A percentile compares a stretch with the other conserved stretches of the same genome.
Conservation (phyloP, 225 moss, liverwort and hornwort species). For the Asterella californica region DNA sequence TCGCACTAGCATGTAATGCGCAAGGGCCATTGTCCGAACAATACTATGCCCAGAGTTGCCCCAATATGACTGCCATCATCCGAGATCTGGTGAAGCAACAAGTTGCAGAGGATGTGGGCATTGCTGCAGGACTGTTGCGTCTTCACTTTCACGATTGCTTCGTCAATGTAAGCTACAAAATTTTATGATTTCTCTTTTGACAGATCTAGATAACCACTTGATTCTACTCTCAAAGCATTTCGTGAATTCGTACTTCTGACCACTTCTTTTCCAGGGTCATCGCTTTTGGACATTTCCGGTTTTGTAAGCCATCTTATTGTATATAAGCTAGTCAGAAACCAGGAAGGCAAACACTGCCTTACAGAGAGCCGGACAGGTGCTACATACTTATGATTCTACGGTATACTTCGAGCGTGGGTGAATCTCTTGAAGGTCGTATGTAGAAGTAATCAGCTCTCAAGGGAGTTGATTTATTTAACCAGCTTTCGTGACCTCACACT, state of each 20-base stretch:
- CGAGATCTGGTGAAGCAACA: not conserved
- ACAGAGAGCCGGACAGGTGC: no score
- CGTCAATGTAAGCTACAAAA: conserved; percentile 13
- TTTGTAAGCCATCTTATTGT: not conserved
- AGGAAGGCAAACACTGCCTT: not conserved
- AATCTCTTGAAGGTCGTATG: not conserved
- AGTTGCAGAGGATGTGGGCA: conserved; percentile 1
- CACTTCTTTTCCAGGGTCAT: not conserved
- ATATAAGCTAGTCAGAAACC: not conserved
- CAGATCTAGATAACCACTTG: no score
- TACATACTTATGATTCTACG: no score
- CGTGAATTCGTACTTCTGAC: not conserved
- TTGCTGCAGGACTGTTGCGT: conserved; percentile 19
- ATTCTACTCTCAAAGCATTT: not conserved
- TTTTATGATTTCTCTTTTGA: not conserved
- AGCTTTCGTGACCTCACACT: not conserved
- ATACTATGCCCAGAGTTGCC: conserved; percentile 12
- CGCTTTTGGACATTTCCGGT: not conserved
- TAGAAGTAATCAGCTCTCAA: not conserved
- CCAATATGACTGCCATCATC: conserved; percentile 10
- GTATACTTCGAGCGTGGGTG: no score
- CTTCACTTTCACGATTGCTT: conserved; percentile 27
- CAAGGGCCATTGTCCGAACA: not conserved
- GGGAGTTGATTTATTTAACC: not conserved
- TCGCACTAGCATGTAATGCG: conserved; percentile 9